Percentiles rank a stretch among this genome's conserved stretches.
Evolutionary conservation across 2,329 filamentous ascomycete genomes (phyloP).

Genomic region (Hymenoscyphus repandus): DNA sequence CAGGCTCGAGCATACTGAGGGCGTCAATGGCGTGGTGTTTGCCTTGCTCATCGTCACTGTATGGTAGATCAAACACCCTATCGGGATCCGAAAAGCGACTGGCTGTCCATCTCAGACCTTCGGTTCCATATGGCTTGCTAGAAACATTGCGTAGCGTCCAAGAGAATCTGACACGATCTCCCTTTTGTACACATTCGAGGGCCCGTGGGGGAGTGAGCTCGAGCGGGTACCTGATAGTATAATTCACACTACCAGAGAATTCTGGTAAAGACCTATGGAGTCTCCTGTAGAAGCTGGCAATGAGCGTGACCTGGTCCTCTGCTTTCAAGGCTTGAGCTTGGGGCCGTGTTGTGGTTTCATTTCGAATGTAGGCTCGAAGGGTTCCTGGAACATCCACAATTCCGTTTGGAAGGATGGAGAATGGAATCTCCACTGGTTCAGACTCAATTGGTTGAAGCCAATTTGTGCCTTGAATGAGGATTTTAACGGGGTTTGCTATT

Average conservation of each 20-base stretch:
- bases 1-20: slow-evolving; percentile 6
- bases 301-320: slow-evolving; percentile 5
- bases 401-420: slow-evolving; percentile 6
- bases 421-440: slow-evolving; percentile 8
- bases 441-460: slow-evolving; percentile 6
- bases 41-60: slow-evolving; percentile 1
- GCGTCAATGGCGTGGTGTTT: slow-evolving; percentile 7
- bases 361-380: slow-evolving; percentile 5
- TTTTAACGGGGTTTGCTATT: not conserved
- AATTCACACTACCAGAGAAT: slow-evolving; percentile 4
- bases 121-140: slow-evolving; percentile 6
- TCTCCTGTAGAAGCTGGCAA: slow-evolving; percentile 6
- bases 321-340: not conserved
- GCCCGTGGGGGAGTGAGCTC: slow-evolving; percentile 2
- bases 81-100: not conserved
- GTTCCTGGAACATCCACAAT: slow-evolving; percentile 6
- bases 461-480: slow-evolving; percentile 10
- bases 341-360: slow-evolving; percentile 2
- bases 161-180: slow-evolving; percentile 7
- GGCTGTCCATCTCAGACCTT: not conserved
- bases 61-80: not conserved
- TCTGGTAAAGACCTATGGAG: slow-evolving; percentile 6
- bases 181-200: slow-evolving; percentile 7
- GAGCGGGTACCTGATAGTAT: slow-evolving; percentile 7
- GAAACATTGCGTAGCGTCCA: slow-evolving; percentile 11